These are phyloP conservation scores for Penicillium pancosmium DNA, from an alignment of 495 filamentous ascomycete species.

Conservation along the genomic window DNA sequence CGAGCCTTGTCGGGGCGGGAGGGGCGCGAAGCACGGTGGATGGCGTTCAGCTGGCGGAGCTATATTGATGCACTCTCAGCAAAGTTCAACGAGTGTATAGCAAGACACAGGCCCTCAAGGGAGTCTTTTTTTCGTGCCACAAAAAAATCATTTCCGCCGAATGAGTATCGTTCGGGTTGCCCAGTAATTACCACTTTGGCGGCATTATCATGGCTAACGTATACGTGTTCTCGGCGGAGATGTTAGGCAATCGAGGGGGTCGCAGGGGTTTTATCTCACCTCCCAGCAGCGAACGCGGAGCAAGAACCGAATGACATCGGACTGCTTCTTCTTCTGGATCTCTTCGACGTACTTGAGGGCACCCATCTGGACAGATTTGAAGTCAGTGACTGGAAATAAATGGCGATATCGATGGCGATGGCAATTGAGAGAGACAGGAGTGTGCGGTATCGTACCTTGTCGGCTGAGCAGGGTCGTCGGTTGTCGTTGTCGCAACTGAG, in stretches of 20 bases:
- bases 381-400: constrained; percentile 4
- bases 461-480: constrained; percentile 51
- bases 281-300: constrained; percentile 99
- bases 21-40: constrained; percentile 97
- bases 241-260: constrained; percentile 53
- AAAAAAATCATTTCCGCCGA: constrained; percentile 44
- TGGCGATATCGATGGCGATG: constrained; percentile 7
- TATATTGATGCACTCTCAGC: constrained; percentile 99
- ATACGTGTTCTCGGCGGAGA: constrained; percentile 50
- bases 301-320: constrained; percentile 98
- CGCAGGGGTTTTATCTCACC: constrained; percentile 69
- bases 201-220: constrained; percentile 45
- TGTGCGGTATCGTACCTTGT: constrained; percentile 47
- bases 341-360: constrained; percentile 99
- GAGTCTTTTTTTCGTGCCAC: constrained; percentile 46
- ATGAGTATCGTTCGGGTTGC: constrained; percentile 38
- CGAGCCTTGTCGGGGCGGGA: constrained; percentile 99
- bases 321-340: constrained; percentile 99
- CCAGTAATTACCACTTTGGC: constrained; percentile 38
- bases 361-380: constrained; percentile 64
- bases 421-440: not conserved
- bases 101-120: constrained; percentile 58
- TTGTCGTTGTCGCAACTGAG: constrained; percentile 52
- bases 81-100: constrained; percentile 99
- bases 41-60: constrained; percentile 97